phyloP scores from a whole-genome alignment of 352 stramenopile genomes.

The Globisporangium polare region DNA sequence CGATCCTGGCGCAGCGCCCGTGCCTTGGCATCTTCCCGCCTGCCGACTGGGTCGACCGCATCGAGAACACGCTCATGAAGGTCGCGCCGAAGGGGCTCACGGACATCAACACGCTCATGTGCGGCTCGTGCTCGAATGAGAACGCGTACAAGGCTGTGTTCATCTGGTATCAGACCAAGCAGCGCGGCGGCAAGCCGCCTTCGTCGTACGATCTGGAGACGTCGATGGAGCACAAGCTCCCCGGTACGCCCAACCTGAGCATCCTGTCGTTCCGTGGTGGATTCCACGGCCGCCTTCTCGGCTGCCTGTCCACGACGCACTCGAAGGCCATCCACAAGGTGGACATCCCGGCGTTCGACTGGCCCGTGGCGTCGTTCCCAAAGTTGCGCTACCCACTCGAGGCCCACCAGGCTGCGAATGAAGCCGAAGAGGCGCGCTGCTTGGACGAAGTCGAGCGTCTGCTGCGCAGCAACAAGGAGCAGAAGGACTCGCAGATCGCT shows the following conservation, averaged over 20 bases:
- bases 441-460: conserved; percentile 58
- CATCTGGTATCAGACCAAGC: conserved; percentile 83
- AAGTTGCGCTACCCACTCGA: conserved; percentile 67
- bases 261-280: conserved; percentile 83
- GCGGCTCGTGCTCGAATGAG: conserved; percentile 83
- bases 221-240: conserved; percentile 65
- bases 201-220: conserved; percentile 61
- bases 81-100: conserved; percentile 48
- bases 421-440: conserved; percentile 64
- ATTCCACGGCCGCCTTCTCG: conserved; percentile 76
- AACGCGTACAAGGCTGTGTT: conserved; percentile 88
- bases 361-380: conserved; percentile 76
- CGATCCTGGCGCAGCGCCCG: conserved; percentile 67
- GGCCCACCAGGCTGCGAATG: conserved; percentile 49
- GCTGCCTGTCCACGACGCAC: conserved; percentile 80
- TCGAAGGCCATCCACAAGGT: conserved; percentile 87
- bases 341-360: conserved; percentile 81
- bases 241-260: conserved; percentile 65
- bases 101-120: conserved; percentile 86
- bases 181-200: conserved; percentile 50
- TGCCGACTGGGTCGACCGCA: conserved; percentile 67
- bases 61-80: conserved; percentile 56
- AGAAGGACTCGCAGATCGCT: conserved; percentile 41
- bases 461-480: conserved; percentile 35
- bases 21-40: conserved; percentile 76